These are phyloP conservation scores for Rhodotorula paludigena DNA, from an alignment of 768 basidiomycete genomes.

Conservation along the genomic window DNA sequence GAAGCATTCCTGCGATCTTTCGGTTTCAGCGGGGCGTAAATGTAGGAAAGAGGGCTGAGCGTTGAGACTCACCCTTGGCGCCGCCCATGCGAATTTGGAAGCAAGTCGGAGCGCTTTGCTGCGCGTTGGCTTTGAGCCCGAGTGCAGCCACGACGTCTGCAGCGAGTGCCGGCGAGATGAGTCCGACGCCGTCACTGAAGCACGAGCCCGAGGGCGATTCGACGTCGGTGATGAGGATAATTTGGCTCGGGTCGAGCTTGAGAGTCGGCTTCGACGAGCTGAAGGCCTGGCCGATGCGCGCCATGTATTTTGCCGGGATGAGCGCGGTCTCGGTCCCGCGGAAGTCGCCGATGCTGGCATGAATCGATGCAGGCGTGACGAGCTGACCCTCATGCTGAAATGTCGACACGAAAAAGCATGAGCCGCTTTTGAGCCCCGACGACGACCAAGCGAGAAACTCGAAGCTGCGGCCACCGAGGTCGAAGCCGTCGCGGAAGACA, in stretches of 20 bases:
- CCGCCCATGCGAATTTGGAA: constrained; percentile 22
- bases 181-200: constrained; percentile 71
- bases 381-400: background rate
- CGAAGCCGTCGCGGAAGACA: constrained; percentile 14
- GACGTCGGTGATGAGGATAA: constrained; percentile 11
- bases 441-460: constrained; percentile 20
- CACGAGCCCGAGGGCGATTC: constrained; percentile 34
- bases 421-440: constrained; percentile 6
- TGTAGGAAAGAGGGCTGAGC: too few relatives aligned
- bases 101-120: background rate
- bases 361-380: constrained; percentile 8
- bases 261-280: constrained; percentile 9
- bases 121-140: background rate
- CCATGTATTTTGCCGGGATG: constrained; percentile 21
- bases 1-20: constrained; percentile 35
- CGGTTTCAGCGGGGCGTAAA: too few relatives aligned
- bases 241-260: background rate
- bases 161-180: constrained; percentile 50
- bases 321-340: background rate
- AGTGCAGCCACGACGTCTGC: background rate
- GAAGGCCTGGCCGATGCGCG: constrained; percentile 31
- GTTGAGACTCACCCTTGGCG: constrained; percentile 3
- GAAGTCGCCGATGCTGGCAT: constrained; percentile 21
- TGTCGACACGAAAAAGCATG: constrained; percentile 7
- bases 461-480: constrained; percentile 8